Base-by-base conservation (phyloP, 2,329 filamentous ascomycete species). In the Diplodia mutila region DNA sequence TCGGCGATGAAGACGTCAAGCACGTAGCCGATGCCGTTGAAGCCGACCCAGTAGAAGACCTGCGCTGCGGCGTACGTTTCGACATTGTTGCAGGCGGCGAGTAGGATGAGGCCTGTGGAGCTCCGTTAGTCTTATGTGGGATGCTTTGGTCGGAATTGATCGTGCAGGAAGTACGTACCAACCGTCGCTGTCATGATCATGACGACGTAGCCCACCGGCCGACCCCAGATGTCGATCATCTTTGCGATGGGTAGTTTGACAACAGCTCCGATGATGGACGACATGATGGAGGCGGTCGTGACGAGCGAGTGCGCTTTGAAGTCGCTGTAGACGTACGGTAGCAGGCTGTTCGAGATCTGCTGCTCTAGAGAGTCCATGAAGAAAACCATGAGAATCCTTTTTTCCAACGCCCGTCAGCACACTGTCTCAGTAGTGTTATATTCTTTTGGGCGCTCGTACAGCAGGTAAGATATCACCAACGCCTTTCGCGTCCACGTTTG, bases 1-100 rank as follows among this genome's bases (percentile, higher is more conserved):
- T 92, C 90, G 29, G 89, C 87, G 69, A 90, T 86, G 73, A 91
- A 88, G 32, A 92, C 85, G 69, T 85, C 84, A n/a, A 90, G 79
- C 37, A 85, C 84, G 72, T 89, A 91, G 55, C 83, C 82, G 27
- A 91, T 78, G 16, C 87, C 88, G 14, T 85, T 84, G 52, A 74
- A 74, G 11, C 90, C 90, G 54, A 90, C 85, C 67, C 84, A 85
- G 74, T 90, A 91, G 70, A 92, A 88, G 1, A 91, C 88, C 39
- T 61, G 57, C 1, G 86, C 88, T 1, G 88, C 89, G 51, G 86
- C 86, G 74, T 89, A 91, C 0, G 84, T 87, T 69, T 85, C 77
- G 18, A 90, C 83, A 67, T 85, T 86, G 1, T 83, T 80, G 75
- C 86, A 90, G 0, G 82, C 83, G 14, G 90, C 90, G 81, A 91